Evolutionary conservation across 352 stramenopile genomes (phyloP).

Genomic region (Phytophthora vignae): DNA sequence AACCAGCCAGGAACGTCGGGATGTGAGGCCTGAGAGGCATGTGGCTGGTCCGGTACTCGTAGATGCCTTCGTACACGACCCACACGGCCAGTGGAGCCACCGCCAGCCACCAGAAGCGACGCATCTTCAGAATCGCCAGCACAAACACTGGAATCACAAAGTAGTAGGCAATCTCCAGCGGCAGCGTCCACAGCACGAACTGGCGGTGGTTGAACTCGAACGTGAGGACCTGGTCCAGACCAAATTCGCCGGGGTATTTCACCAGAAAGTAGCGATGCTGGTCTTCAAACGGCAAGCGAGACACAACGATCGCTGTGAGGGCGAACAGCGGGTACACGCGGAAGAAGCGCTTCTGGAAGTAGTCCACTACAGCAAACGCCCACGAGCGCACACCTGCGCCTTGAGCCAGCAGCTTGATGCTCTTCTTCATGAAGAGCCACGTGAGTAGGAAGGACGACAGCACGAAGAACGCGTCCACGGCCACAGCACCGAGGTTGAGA

Average conservation of each 20-base stretch:
- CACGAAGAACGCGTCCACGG: slow-evolving; percentile 57
- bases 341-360: slow-evolving; percentile 62
- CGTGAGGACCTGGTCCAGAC: slow-evolving; percentile 48
- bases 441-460: slow-evolving; percentile 58
- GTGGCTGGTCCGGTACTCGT: slow-evolving; percentile 41
- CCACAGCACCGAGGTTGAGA: slow-evolving; percentile 38
- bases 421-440: slow-evolving; percentile 51
- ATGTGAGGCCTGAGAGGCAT: slow-evolving; percentile 38
- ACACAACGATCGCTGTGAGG: slow-evolving; percentile 37
- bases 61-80: slow-evolving; percentile 34
- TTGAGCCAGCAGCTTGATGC: slow-evolving; percentile 36
- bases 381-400: slow-evolving; percentile 23
- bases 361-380: slow-evolving; percentile 41
- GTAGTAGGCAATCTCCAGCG: slow-evolving; percentile 59
- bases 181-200: slow-evolving; percentile 64
- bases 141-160: slow-evolving; percentile 55
- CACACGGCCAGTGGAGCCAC: slow-evolving; percentile 34
- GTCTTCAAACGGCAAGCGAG: slow-evolving; percentile 36
- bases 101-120: slow-evolving; percentile 37
- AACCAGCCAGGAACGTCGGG: slow-evolving; percentile 49
- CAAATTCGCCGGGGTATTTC: slow-evolving; percentile 37
- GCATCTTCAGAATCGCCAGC: slow-evolving; percentile 31
- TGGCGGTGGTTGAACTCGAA: slow-evolving; percentile 49
- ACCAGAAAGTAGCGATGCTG: slow-evolving; percentile 43
- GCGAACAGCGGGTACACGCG: slow-evolving; percentile 66